These are phyloP conservation scores for Diaporthe sp. DNA, from an alignment of 2,329 filamentous ascomycete genomes.

Conservation along the genomic window DNA sequence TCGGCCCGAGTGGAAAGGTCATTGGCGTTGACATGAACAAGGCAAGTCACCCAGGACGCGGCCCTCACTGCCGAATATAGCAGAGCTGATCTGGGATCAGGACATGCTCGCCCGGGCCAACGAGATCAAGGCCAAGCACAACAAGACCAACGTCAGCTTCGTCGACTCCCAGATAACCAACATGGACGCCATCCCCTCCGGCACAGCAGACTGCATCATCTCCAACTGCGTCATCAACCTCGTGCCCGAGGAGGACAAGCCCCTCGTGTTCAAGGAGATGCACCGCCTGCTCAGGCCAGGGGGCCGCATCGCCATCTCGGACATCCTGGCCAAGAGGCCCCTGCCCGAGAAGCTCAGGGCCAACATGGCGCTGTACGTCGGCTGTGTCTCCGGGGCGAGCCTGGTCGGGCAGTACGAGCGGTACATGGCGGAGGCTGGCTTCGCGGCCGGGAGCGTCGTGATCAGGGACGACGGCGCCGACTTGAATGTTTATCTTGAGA, in stretches of 20 bases:
- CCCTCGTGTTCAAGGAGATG: constrained; percentile 66
- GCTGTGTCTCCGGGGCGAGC: constrained; percentile 70
- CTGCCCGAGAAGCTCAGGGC: constrained; percentile 59
- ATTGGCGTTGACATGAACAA: constrained; percentile 72
- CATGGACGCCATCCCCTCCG: constrained; percentile 54
- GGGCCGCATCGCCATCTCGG: constrained; percentile 68
- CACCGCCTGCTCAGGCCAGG: constrained; percentile 65
- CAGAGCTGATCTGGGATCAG: constrained; percentile 43
- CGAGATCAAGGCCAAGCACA: constrained; percentile 52
- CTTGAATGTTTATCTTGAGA: constrained; percentile 57
- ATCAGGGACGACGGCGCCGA: constrained; percentile 58
- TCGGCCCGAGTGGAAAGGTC: constrained; percentile 58
- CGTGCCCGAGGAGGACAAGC: constrained; percentile 63
- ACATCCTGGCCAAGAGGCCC: constrained; percentile 64
- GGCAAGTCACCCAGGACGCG: constrained; percentile 42
- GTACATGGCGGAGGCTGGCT: constrained; percentile 62
- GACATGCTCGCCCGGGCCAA: constrained; percentile 65
- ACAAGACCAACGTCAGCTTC: constrained; percentile 59
- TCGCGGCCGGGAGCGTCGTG: constrained; percentile 55
- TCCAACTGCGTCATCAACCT: constrained; percentile 74
- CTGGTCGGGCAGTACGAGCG: constrained; percentile 60
- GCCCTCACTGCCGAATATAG: no score
- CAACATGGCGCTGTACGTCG: constrained; percentile 65
- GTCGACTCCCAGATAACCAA: constrained; percentile 61
- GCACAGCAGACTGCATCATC: constrained; percentile 65